Conservation (phyloP, 2,329 filamentous ascomycete species). For the Fulvia fulva region DNA sequence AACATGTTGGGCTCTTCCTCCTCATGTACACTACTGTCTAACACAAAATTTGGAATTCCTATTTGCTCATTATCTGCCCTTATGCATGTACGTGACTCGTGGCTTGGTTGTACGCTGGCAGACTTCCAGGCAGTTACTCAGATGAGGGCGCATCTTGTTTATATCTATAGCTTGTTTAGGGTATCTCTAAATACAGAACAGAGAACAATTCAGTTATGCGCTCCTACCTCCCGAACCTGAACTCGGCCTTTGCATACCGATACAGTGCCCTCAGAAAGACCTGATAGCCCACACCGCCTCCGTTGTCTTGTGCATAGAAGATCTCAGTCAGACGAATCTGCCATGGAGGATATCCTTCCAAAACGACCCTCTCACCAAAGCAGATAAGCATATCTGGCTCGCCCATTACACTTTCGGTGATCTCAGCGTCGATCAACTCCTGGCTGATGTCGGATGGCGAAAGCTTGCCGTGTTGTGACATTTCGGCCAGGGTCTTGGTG, state of each 20-base stretch:
- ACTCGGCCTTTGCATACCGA: conserved; percentile 81
- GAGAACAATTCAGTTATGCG: not conserved
- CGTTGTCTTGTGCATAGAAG: conserved; percentile 54
- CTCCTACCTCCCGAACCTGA: conserved; percentile 66
- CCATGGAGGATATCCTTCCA: conserved; percentile 95
- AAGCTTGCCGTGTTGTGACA: conserved; percentile 87
- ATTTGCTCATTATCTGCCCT: too few species aligned
- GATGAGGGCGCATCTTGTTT: too few species aligned
- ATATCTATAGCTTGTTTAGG: not conserved
- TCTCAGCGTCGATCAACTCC: conserved; percentile 84
- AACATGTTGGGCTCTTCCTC: not conserved
- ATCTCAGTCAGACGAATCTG: conserved; percentile 94
- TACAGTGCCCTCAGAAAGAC: conserved; percentile 82
- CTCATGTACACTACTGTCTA: too few species aligned
- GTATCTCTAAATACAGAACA: not conserved
- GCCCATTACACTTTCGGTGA: conserved; percentile 71
- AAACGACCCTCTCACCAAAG: conserved; percentile 76
- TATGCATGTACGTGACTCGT: too few species aligned
- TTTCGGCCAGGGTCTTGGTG: conserved; percentile 88
- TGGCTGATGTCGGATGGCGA: conserved; percentile 74
- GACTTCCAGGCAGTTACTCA: too few species aligned
- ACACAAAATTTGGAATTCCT: too few species aligned
- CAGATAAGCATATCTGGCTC: conserved; percentile 88
- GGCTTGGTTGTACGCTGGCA: too few species aligned
- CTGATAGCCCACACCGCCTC: conserved; percentile 76